Percentiles rank a stretch among this genome's conserved stretches.
Evolutionary conservation across 352 stramenopile species (phyloP).

Genomic region (Globisporangium paroecandrum): DNA sequence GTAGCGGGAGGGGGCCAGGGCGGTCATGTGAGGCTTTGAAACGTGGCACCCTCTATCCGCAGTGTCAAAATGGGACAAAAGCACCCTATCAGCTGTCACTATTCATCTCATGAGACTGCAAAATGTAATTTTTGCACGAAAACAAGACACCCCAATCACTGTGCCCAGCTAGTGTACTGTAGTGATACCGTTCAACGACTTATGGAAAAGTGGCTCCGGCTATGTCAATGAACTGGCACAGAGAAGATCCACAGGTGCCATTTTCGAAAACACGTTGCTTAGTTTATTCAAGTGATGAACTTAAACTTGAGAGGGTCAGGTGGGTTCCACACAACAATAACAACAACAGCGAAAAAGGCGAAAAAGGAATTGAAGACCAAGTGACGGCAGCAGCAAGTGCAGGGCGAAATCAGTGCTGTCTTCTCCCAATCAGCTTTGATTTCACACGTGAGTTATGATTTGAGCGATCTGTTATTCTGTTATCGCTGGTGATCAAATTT

Average conservation of each 20-base stretch:
- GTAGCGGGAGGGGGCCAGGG: too few relatives aligned
- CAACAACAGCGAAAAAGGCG: neutral
- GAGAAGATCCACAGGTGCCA: neutral
- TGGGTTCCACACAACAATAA: neutral
- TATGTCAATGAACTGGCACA: neutral
- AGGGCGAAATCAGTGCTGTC: neutral
- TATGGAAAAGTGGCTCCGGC: neutral
- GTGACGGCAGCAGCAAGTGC: neutral
- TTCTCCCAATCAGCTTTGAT: neutral
- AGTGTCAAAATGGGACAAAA: too few relatives aligned
- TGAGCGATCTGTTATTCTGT: neutral
- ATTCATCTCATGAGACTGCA: too few relatives aligned
- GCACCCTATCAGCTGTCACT: too few relatives aligned
- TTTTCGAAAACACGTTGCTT: conserved; percentile 3
- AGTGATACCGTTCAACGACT: neutral
- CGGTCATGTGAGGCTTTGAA: too few relatives aligned
- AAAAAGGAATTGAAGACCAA: neutral
- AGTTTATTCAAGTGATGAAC: neutral
- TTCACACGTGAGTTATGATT: neutral
- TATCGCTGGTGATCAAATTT: too few relatives aligned
- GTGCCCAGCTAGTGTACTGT: too few relatives aligned
- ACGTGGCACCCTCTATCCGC: too few relatives aligned
- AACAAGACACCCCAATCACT: too few relatives aligned
- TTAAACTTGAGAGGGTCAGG: too few relatives aligned
- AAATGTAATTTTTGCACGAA: too few relatives aligned